Base-by-base conservation (phyloP, 2,329 filamentous ascomycete species). In the Grosmannia penicillata region DNA sequence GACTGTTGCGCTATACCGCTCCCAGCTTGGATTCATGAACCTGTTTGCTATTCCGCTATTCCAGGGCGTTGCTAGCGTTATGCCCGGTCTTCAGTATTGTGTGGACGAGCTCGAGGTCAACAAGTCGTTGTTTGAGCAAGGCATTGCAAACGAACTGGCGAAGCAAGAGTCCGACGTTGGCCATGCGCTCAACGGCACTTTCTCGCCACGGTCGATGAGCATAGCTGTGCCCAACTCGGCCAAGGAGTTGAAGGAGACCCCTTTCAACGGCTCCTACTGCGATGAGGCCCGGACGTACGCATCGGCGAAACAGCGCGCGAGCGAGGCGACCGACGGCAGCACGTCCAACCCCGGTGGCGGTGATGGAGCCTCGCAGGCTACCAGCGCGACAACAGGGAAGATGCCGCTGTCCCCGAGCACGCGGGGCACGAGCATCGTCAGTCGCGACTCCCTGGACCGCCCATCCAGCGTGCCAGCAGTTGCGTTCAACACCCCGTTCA, bases 21-120 rank as follows among this genome's bases (percentile, higher is more conserved):
- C 86, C 8, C 91, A 98, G 58, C 81, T 95, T 39, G 81, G 84
- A 19, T 98, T 98, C 60, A 95, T 96, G 83, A 91, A 85, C 47
- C 73, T 95, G 50, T 96, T 96, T 56, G 91, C 89, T 14, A 75
- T 87, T 35, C 91, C 91, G 1, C 69, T 98, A 0, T 98, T 98
- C 53, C 77, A 86, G 53, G 83, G 82, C 8, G 79, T 96, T 8
- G 77, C 83, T 23, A 82, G 93, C 49, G 72, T 96, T 26, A 70
- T 96, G 51, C 87, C 91, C 2, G 74, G 72, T 18, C 83, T 96
- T 75, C 65, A 68, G 36, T 95, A 93, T 56, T 83, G 80, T 11
- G 78, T 93, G 11, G 73, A 82, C 21, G 85, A 94, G 57, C 77
- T 96, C 19, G 68, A 82, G 36, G 62, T 62, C 41, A 96, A 96